A percentile compares a stretch with the other conserved stretches of the same genome.
Evolutionary conservation across 306 rosid genomes (phyloP).

Genomic region (Phaseolus lunatus): DNA sequence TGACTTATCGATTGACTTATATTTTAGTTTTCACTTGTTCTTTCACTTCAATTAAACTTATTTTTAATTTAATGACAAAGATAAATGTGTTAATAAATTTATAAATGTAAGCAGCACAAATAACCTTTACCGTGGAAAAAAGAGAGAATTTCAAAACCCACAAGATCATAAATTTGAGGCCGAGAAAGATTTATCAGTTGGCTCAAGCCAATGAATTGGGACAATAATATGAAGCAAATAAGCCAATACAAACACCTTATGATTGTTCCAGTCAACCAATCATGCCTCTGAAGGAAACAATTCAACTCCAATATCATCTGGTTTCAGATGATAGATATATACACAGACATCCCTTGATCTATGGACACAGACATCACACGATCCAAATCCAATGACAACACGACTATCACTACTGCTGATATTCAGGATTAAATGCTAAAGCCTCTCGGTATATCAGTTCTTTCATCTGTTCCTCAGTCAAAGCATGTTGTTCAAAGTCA

Average conservation of each 20-base stretch:
- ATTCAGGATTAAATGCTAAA: conserved; percentile 93
- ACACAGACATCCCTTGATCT: conserved; percentile 61
- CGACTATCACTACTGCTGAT: conserved; percentile 56
- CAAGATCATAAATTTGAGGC: conserved; percentile 15
- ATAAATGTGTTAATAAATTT: too few relatives aligned
- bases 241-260: conserved; percentile 51
- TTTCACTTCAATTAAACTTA: not conserved
- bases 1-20: not conserved
- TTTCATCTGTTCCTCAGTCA: conserved; percentile 94
- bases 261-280: conserved; percentile 50
- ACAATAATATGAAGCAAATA: conserved; percentile 48
- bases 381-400: conserved; percentile 48
- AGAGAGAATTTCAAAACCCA: not conserved
- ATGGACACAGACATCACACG: conserved; percentile 52
- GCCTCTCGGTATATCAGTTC: conserved; percentile 94
- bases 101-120: not conserved
- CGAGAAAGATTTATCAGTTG: conserved; percentile 31
- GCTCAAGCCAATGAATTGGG: conserved; percentile 52
- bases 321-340: conserved; percentile 63
- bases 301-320: conserved; percentile 61
- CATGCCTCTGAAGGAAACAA: conserved; percentile 47
- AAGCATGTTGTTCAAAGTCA: conserved; percentile 96
- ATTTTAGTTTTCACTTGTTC: not conserved
- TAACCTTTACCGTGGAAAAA: not conserved
- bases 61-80: not conserved